phyloP scores from a whole-genome alignment of 1,284 basidiomycete genomes.

The Chiua sp. region DNA sequence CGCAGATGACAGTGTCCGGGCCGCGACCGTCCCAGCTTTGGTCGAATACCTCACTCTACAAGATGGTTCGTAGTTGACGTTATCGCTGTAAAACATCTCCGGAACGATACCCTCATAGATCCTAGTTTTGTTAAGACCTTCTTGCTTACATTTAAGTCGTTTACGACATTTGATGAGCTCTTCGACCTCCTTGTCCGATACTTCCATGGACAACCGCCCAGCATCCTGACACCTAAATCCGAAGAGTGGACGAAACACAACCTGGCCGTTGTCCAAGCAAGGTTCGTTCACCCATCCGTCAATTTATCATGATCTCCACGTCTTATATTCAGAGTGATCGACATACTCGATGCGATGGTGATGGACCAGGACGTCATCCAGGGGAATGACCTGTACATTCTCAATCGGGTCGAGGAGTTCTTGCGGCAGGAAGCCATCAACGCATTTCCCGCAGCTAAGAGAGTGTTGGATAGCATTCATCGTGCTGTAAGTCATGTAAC shows the following conservation, averaged over 20 bases:
- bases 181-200: slow-evolving; percentile 86
- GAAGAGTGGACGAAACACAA: slow-evolving; percentile 87
- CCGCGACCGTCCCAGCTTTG: too few species aligned
- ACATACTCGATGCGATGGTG: slow-evolving; percentile 83
- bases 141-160: slow-evolving; percentile 63
- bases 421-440: slow-evolving; percentile 67
- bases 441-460: slow-evolving; percentile 71
- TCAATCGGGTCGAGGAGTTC: slow-evolving; percentile 82
- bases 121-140: slow-evolving; percentile 37
- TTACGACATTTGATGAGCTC: slow-evolving; percentile 86
- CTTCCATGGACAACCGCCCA: slow-evolving; percentile 82
- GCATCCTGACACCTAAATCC: slow-evolving; percentile 68
- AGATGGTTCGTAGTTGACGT: too few species aligned
- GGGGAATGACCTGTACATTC: slow-evolving; percentile 79
- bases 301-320: slow-evolving; percentile 6
- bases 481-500: slow-evolving; percentile 63
- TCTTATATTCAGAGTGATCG: slow-evolving; percentile 65
- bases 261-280: slow-evolving; percentile 86
- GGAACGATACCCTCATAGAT: too few species aligned
- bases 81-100: too few species aligned
- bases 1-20: too few species aligned
- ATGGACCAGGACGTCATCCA: slow-evolving; percentile 82
- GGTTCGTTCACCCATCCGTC: slow-evolving; percentile 54
- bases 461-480: slow-evolving; percentile 74
- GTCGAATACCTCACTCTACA: too few species aligned